A percentile compares a stretch with the other conserved stretches of the same genome.
These are phyloP conservation scores for Rheum nobile DNA, from an alignment of 148 eudicot genomes.

Conservation along the genomic window DNA sequence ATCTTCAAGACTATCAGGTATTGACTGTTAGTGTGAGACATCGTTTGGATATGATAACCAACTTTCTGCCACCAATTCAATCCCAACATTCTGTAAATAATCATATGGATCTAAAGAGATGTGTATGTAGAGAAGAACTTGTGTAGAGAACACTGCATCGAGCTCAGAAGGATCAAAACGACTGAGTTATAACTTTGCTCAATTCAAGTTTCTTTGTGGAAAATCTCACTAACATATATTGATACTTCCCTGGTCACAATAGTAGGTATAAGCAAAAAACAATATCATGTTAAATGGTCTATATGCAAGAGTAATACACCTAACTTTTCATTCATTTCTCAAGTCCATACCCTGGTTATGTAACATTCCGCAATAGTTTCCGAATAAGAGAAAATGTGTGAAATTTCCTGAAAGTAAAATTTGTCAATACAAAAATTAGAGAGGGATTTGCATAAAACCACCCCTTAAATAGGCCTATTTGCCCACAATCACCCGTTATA, in stretches of 20 bases:
- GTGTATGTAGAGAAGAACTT: constrained; percentile 46
- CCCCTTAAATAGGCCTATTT: too few relatives aligned
- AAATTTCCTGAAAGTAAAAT: too few relatives aligned
- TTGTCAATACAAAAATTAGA: too few relatives aligned
- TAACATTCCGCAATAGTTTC: too few relatives aligned
- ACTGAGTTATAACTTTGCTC: constrained; percentile 49
- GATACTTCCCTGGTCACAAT: constrained; percentile 34
- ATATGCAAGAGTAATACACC: too few relatives aligned
- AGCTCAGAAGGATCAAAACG: constrained; percentile 62
- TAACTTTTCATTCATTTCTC: too few relatives aligned
- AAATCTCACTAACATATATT: constrained; percentile 61
- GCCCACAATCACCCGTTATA: too few relatives aligned
- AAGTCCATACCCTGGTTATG: too few relatives aligned
- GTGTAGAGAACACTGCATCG: constrained; percentile 40
- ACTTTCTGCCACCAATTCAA: constrained; percentile 73
- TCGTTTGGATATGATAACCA: constrained; percentile 45
- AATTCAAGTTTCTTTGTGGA: constrained; percentile 37
- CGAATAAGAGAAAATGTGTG: too few relatives aligned
- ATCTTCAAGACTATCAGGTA: not conserved
- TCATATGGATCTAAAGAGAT: constrained; percentile 69
- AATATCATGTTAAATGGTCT: too few relatives aligned
- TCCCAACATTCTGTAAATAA: constrained; percentile 71
- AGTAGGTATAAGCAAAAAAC: constrained; percentile 53
- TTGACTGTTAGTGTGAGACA: not conserved
- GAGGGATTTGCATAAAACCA: too few relatives aligned